Evolutionary conservation across 139 green algal genomes (phyloP), one percentile per base, ranked within the genome.

Genomic region (Eudorina sp.): DNA sequence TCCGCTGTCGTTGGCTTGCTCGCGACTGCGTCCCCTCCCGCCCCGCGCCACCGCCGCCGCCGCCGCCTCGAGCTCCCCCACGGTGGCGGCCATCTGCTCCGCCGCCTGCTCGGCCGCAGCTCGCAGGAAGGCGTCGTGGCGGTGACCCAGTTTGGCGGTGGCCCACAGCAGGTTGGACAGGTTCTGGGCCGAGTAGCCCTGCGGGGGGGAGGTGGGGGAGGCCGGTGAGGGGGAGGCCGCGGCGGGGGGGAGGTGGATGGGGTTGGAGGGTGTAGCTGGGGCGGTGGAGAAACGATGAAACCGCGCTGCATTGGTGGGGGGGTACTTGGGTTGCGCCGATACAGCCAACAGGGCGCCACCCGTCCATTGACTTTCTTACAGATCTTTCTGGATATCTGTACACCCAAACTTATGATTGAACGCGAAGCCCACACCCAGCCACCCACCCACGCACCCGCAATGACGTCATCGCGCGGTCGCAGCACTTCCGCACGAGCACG

Each of bases 121-220:
- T 9, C 27, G 0, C 38, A 85, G 53, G 25, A 85, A 55, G 25
- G 38, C 25, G 25, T 85, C 78, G 78, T 85, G 91, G 48, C 89
- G 88, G n/a, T 70, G 27, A 0, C 62, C 43, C 45, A 90, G 46
- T 46, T 96, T 96, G 84, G 76, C 88, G 31, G 91, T 78, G 3
- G 88, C 92, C 94, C 94, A 96, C 29, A 94, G 29, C 48, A 93
- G 91, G 88, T 96, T 96, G 83, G 72, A 87, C n/a, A 96, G 81
- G 40, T 94, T 94, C 93, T 96, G 94, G 23, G 85, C 40, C 6
- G 75, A 58, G 62, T 70, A 88, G 45, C 14, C 21, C 82, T 88
- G 82, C 0, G 51, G 46, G n/a, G 11, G 36, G 36, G 36, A 27
- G 68, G 55, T 40, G 27, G 21, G 14, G 64, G 55, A 38, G 2